A percentile compares a stretch with the other conserved stretches of the same genome.
Conservation (phyloP, 208 protist genomes). For the Leishmania lainsoni region DNA sequence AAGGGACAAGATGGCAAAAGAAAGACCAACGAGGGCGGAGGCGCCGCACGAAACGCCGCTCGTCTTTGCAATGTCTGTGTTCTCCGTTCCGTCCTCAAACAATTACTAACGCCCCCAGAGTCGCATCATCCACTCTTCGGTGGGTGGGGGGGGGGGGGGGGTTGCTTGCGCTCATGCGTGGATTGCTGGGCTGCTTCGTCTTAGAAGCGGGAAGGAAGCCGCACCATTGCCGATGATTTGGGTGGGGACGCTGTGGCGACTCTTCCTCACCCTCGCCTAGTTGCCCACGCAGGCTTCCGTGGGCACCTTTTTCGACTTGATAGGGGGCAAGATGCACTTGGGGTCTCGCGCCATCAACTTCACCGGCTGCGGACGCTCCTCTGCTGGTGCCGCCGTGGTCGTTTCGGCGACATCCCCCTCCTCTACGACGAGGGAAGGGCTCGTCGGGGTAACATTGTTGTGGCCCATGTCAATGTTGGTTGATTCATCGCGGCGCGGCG, state of each 20-base stretch:
- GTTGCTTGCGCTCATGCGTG: background rate
- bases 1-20: too few species aligned
- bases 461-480: slow-evolving; percentile 1
- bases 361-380: slow-evolving; percentile 19
- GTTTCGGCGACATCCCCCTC: background rate
- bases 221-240: background rate
- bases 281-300: background rate
- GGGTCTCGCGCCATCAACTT: slow-evolving; percentile 15
- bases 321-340: slow-evolving; percentile 27
- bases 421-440: slow-evolving; percentile 11
- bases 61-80: background rate
- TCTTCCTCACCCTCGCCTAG: background rate
- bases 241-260: too few species aligned
- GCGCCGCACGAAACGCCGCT: background rate
- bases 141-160: background rate
- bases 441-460: slow-evolving; percentile 18
- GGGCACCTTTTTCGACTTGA: slow-evolving; percentile 6
- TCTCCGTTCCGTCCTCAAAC: background rate
- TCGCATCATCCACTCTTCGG: background rate
- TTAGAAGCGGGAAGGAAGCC: background rate
- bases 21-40: background rate
- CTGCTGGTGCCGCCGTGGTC: slow-evolving; percentile 2
- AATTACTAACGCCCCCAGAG: background rate
- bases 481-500: slow-evolving; percentile 8
- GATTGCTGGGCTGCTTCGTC: background rate